Conservation (phyloP, 164 flowering plant species). For the Houttuynia cordata region DNA sequence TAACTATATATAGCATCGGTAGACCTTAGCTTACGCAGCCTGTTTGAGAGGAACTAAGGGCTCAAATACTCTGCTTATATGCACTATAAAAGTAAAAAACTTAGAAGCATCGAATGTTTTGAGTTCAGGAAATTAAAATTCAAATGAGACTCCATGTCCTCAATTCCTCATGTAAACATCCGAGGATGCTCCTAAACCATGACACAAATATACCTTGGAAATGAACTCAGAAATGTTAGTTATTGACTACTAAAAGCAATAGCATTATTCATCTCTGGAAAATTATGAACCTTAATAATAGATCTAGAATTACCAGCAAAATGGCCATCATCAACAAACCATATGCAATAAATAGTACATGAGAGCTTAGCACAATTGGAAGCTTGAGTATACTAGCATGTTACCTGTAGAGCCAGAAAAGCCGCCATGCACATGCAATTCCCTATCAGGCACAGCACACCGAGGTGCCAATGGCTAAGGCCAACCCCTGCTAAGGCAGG, state of each 20-base stretch:
- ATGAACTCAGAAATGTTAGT: neutral
- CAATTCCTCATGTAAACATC: too few relatives aligned
- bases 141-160: neutral
- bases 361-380: neutral
- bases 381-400: neutral
- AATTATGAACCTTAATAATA: too few relatives aligned
- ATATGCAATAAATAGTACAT: neutral
- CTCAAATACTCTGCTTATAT: too few relatives aligned
- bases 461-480: slow-evolving; percentile 67
- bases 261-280: too few relatives aligned
- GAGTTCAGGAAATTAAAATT: neutral
- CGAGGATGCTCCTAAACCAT: neutral
- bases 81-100: too few relatives aligned
- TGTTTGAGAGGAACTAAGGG: too few relatives aligned
- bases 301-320: neutral
- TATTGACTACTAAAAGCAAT: too few relatives aligned
- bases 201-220: neutral
- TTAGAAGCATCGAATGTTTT: too few relatives aligned
- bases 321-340: neutral
- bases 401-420: slow-evolving; percentile 83
- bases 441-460: slow-evolving; percentile 79
- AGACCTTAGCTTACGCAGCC: too few relatives aligned
- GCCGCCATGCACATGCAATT: slow-evolving; percentile 96
- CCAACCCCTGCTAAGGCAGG: slow-evolving; percentile 48
- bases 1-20: too few relatives aligned